Evolutionary conservation across 2,329 filamentous ascomycete species (phyloP), one percentile per base, ranked within the genome.

Genomic region (Leptosphaerulina australis): DNA sequence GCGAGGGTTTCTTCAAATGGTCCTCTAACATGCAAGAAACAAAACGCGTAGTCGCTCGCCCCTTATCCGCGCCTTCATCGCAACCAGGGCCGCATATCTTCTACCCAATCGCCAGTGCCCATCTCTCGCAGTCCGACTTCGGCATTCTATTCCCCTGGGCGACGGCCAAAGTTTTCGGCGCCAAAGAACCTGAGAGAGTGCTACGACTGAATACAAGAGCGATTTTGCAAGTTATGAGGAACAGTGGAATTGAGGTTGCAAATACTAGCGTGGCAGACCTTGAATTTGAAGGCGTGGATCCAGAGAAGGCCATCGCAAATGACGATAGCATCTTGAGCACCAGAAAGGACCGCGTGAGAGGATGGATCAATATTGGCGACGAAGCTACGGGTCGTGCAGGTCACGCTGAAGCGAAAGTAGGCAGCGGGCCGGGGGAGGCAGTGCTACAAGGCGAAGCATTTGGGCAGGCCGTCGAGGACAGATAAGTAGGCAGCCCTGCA

Each of bases 71-170:
- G 56, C 75, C 8, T 77, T 77, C 79, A 48, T 74, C 75, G 0
- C 61, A 65, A 31, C 67, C 64, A 2, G 68, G 72, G 47, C 86
- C 90, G 4, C 82, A 86, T 59, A 83, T 93, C 64, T 95, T 89
- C 75, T 93, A 90, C 69, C 85, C 90, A 2, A 69, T 79, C 11
- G 77, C 82, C 34, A 88, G 86, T n/a, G 89, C 90, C 0, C 91
- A 96, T 68, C 80, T 95, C 20, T 90, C 83, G 50, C 91, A 95
- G 72, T 88, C 85, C 15, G 91, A 96, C 66, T 95, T 94, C 61
- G 91, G 88, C 26, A 76, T 94, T 18, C 74, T 96, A 17, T 95
- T 95, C 66, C 90, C 90, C 0, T 88, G 86, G 81, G 58, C 80
- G 1, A 79, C 78, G 7, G 76, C 75, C 37, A 76, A 76, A 33